Base-by-base conservation (phyloP, 108 stramenopile species). In the Fragilariopsis cylindrus region DNA sequence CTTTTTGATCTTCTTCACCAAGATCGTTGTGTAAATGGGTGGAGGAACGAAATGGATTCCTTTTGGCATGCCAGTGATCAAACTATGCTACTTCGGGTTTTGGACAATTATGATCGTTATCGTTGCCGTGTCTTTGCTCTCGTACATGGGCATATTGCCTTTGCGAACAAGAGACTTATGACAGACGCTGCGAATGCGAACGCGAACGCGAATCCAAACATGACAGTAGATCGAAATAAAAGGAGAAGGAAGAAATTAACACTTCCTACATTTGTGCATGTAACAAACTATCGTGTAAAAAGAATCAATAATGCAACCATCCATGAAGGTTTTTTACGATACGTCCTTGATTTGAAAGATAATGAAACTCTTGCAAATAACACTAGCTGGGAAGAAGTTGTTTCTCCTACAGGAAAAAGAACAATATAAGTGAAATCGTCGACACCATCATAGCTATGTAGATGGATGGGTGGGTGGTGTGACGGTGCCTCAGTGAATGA, bases 11-110 rank as follows among this genome's bases (percentile, higher is more conserved):
- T 11, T 12, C 3, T 9, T n/a, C 50, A 50, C 30, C 43, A 68
- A 21, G 48, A 48, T 8, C 48, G 39, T 21, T 68, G 67, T 21
- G 67, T 68, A 8, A 50, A 48, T 19, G 67, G 30, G 13, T 68
- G 67, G 67, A 68, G 67, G 18, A 68, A 68, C 49, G 67, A 68
- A 40, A 68, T 68, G 48, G 67, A 68, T 39, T 12, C 48, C 6
- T 68, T 49, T 13, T 52, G 11, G 21, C n/a, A 68, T 39, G 3
- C 15, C 30, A 50, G 49, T 11, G 67, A 68, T 48, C 67, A 68
- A 18, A 52, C 39, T n/a, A 50, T 68, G 48, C 44, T 68, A n/a
- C 16, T 68, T 3, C 48, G 49, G 18, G 67, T 68, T 39, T 39
- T 68, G 49, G 67, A 52, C 7, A 50, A 68, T n/a, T 68, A 68